Evolutionary conservation across 1,284 basidiomycete genomes (phyloP).

Genomic region (Ceratobasidium theobromae): DNA sequence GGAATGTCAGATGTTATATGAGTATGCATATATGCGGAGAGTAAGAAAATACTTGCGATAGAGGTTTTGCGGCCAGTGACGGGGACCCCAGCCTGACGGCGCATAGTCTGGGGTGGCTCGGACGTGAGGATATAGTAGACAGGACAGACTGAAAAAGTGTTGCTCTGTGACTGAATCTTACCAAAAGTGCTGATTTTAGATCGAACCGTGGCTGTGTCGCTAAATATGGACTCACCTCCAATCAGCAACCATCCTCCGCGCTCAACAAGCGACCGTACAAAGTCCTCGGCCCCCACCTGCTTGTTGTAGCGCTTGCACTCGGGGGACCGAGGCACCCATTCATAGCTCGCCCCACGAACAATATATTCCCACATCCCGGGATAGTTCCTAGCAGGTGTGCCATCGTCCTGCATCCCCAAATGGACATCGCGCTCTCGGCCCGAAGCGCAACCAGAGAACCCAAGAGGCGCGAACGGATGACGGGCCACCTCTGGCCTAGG

Average conservation of each 20-base stretch:
- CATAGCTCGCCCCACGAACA: slow-evolving; percentile 46
- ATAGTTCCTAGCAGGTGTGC: slow-evolving; percentile 55
- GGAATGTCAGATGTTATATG: not conserved
- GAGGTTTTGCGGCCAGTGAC: slow-evolving; percentile 62
- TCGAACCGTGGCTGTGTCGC: not conserved
- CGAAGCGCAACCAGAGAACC: slow-evolving; percentile 61
- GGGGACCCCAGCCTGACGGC: slow-evolving; percentile 53
- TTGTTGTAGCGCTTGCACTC: slow-evolving; percentile 47
- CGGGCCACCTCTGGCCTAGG: slow-evolving; percentile 34
- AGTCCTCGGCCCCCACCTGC: slow-evolving; percentile 45
- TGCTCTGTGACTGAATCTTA: slow-evolving; percentile 70
- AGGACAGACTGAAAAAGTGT: slow-evolving; percentile 70
- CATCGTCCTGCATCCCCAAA: slow-evolving; percentile 53
- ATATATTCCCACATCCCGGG: slow-evolving; percentile 41
- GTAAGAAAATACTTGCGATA: slow-evolving; percentile 48
- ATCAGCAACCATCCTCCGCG: slow-evolving; percentile 67
- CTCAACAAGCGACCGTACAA: slow-evolving; percentile 60
- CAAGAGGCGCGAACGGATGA: slow-evolving; percentile 54
- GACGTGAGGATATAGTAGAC: slow-evolving; percentile 63
- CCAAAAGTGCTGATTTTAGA: too few relatives aligned
- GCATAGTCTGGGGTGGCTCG: slow-evolving; percentile 62
- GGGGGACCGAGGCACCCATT: slow-evolving; percentile 51
- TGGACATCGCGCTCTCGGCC: slow-evolving; percentile 64
- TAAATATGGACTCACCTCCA: slow-evolving; percentile 51
- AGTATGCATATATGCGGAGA: too few relatives aligned